Base-by-base conservation (phyloP, 179 eudicot genomes). In the Vitellaria paradoxa region DNA sequence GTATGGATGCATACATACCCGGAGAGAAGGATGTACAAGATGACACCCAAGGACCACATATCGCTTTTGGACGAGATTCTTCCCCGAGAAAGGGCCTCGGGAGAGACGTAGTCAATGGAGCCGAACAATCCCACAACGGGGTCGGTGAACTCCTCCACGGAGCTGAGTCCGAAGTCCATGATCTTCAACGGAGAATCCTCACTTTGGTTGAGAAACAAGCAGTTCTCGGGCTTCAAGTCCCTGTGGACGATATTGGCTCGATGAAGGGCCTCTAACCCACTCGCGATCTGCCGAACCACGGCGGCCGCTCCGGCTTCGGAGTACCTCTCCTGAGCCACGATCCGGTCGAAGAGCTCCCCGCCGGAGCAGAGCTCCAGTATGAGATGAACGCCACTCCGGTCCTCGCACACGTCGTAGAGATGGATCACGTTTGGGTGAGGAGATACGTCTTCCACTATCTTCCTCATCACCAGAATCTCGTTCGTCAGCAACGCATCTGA, bases 1-100 rank as follows among this genome's bases (percentile, higher is more conserved):
- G 14, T 21, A 13, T 0, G 17, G 15, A 55, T 6, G n/a, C 66
- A 12, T 12, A 21, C 26, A 18, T 82, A 88, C 91, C 91, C 91
- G 13, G 91, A 88, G 65, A 88, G 86, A 12, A 88, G 88, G 76
- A 88, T 84, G 70, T 84, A 88, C 40, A 86, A 73, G 66, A 88
- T 88, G n/a, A 88, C 88, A 55, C 91, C 91, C 71, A 88, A 76
- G 15, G 91, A 84, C 91, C 91, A 88, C 73, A 88, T 82, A 77
- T 88, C 91, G 71, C 84, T 84, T 42, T 77, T 84, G 13, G 80
- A 13, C 7, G 88, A 82, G 9, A 88, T 68, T 68, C 61, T 79
- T 11, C 76, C 80, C 20, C 73, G 79, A 5, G 83, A 70, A n/a
- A 88, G 81, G 7, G 87, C 88, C 82, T 88, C 91, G 2, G 91